Evolutionary conservation across 73 alveolate species (phyloP), one percentile per base, ranked within the genome.

Genomic region (Stentor roeselii): DNA sequence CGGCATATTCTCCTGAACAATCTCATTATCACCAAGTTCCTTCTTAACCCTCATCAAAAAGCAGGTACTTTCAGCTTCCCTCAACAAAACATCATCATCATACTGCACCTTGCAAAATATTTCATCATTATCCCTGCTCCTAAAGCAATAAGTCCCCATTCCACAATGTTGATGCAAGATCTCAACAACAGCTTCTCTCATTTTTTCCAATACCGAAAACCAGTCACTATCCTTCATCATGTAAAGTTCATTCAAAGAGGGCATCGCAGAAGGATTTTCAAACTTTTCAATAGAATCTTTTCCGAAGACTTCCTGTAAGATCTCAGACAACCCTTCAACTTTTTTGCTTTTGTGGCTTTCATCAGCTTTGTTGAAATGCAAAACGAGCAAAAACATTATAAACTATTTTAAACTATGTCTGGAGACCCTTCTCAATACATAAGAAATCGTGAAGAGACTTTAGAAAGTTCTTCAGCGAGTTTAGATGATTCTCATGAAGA

Each of bases 401-500:
- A n/a, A n/a, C n/a, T n/a, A n/a, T n/a, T n/a, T n/a, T n/a, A n/a
- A n/a, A n/a, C n/a, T n/a, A n/a, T n/a, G n/a, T n/a, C n/a, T n/a
- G n/a, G n/a, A n/a, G n/a, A n/a, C n/a, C n/a, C n/a, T n/a, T n/a
- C n/a, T n/a, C n/a, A n/a, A n/a, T n/a, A n/a, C n/a, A n/a, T n/a
- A n/a, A n/a, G n/a, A n/a, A n/a, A n/a, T n/a, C n/a, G n/a, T n/a
- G 80, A 67, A 67, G 80, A 67, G 42, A 67, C 80, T 2, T 32
- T 21, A 67, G 80, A 67, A 67, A 32, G n/a, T 0, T 67, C 80
- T 21, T 67, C 80, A 21, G 15, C 37, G 41, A 21, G 41, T 67
- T 67, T 40, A 15, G 80, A 67, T 21, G 80, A 67, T 15, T 67
- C 80, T 30, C 80, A 32, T 2, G 80, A 67, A 67, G 80, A 67